Percentiles rank a stretch among this genome's conserved stretches.
These are phyloP conservation scores for Pseudogymnoascus sp. DNA, from an alignment of 2,329 filamentous ascomycete genomes.

Conservation along the genomic window DNA sequence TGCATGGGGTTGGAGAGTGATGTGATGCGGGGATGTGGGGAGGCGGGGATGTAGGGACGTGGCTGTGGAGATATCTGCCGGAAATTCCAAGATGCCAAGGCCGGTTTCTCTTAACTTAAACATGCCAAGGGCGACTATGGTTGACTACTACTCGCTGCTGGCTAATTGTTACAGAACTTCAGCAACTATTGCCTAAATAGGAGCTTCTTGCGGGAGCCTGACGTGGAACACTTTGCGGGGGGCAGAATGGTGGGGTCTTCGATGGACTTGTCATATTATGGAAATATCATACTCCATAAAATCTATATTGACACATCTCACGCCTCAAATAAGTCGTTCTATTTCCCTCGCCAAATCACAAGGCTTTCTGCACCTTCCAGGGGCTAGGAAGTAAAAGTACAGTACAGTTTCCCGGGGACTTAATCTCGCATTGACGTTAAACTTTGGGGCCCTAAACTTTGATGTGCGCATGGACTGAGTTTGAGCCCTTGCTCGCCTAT, in stretches of 20 bases:
- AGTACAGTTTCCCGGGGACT: too few species aligned
- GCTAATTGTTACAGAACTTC: conserved; percentile 5
- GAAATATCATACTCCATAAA: neutral
- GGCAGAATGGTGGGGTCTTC: neutral
- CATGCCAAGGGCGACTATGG: neutral
- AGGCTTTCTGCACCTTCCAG: neutral
- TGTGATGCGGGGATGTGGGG: neutral
- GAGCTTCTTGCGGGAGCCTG: neutral
- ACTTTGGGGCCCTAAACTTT: neutral
- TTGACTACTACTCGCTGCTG: neutral
- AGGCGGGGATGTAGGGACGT: neutral
- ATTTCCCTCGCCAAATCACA: neutral
- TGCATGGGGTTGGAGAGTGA: neutral
- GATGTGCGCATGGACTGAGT: neutral
- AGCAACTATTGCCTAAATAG: conserved; percentile 5
- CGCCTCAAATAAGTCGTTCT: neutral
- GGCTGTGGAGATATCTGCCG: conserved; percentile 1
- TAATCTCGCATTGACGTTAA: neutral
- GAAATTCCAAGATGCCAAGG: neutral
- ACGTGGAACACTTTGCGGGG: neutral
- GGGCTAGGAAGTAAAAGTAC: neutral
- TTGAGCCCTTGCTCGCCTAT: neutral
- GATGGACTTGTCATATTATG: neutral
- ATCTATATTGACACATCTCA: neutral
- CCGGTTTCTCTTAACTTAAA: neutral